Conservation (phyloP, 2,329 filamentous ascomycete species). For the Arthrinium phaeospermum region DNA sequence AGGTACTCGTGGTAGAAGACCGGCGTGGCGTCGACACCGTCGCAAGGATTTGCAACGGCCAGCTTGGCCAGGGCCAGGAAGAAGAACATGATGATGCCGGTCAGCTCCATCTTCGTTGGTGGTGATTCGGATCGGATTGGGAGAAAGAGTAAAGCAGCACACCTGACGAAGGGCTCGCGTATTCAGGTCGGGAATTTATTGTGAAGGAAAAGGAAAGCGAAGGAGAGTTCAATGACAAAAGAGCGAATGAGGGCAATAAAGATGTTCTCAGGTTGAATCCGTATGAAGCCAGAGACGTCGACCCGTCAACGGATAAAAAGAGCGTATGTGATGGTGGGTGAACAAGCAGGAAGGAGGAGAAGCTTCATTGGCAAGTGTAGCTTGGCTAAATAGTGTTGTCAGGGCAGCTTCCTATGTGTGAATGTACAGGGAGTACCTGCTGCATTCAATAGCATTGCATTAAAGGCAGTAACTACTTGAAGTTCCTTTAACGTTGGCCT, state of each 20-base stretch:
- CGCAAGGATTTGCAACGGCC: slow-evolving; percentile 16
- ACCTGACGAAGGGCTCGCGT: too few relatives aligned
- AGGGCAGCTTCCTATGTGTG: background rate
- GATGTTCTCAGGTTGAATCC: background rate
- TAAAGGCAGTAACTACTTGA: background rate
- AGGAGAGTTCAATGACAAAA: background rate
- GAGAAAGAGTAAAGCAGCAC: background rate
- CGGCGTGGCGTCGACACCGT: background rate
- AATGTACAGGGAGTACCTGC: background rate
- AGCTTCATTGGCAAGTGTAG: background rate
- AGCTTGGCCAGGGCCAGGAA: background rate
- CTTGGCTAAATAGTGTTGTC: background rate
- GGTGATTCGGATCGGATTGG: background rate
- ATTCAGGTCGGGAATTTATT: background rate
- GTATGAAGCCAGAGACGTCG: background rate
- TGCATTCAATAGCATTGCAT: background rate
- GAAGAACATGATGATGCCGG: background rate
- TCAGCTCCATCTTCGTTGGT: background rate
- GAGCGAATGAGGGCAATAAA: background rate
- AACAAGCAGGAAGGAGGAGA: background rate
- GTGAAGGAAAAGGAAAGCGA: background rate
- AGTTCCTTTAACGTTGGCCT: background rate
- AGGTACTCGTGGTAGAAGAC: slow-evolving; percentile 20
- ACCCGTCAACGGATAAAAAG: background rate
- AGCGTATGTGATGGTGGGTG: background rate